Evolutionary conservation across 2,329 filamentous ascomycete species (phyloP).

Genomic region (Thielaviopsis punctulata): DNA sequence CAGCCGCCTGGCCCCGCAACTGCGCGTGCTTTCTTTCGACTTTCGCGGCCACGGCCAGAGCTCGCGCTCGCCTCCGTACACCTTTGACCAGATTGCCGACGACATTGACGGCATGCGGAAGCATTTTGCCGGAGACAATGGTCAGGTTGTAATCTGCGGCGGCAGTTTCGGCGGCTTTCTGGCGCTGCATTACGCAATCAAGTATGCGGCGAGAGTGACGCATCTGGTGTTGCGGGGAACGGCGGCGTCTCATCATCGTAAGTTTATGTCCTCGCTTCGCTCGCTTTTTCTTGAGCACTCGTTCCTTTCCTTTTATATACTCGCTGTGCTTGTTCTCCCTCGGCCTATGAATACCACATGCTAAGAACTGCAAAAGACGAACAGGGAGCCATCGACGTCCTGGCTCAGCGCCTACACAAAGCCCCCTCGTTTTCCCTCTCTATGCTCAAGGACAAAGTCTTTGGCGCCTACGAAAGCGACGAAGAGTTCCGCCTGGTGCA

Average conservation of each 20-base stretch:
- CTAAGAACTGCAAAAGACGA: constrained; percentile 17
- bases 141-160: constrained; percentile 20
- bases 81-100: constrained; percentile 22
- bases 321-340: too few species aligned
- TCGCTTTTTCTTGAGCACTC: too few species aligned
- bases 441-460: constrained; percentile 23
- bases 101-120: constrained; percentile 20
- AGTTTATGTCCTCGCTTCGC: too few species aligned
- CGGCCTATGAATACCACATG: too few species aligned
- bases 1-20: constrained; percentile 16
- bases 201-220: constrained; percentile 18
- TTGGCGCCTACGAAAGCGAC: constrained; percentile 21
- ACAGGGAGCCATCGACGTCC: constrained; percentile 18
- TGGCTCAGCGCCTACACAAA: constrained; percentile 19
- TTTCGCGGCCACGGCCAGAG: constrained; percentile 22
- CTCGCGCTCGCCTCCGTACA: constrained; percentile 20
- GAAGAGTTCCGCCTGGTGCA: constrained; percentile 23
- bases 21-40: constrained; percentile 22
- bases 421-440: constrained; percentile 21
- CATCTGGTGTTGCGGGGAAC: constrained; percentile 22
- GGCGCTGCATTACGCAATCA: constrained; percentile 23
- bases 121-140: constrained; percentile 16
- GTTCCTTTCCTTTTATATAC: too few species aligned
- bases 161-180: constrained; percentile 25
- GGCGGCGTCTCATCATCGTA: constrained; percentile 21